phyloP scores from a whole-genome alignment of 1,139 yeast genomes.

The Lodderomyces margitis region DNA sequence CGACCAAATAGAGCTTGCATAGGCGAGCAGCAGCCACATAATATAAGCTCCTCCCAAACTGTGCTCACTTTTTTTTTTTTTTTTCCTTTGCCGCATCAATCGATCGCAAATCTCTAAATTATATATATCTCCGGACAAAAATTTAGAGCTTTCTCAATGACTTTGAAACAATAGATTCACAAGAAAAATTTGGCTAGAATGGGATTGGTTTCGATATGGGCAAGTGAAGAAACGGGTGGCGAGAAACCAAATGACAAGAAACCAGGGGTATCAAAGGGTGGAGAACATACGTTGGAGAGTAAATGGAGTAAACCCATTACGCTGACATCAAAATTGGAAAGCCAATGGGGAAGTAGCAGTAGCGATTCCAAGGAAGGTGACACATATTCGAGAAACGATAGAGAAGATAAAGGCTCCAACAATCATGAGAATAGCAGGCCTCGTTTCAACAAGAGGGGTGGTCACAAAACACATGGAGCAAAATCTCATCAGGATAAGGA shows the following conservation, averaged over 20 bases:
- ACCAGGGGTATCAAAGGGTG: conserved; percentile 3
- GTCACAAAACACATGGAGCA: not conserved
- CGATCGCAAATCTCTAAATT: conserved; percentile 2
- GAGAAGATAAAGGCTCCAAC: not conserved
- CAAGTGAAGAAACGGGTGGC: conserved; percentile 14
- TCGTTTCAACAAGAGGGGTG: not conserved
- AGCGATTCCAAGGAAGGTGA: not conserved
- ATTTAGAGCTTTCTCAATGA: not conserved
- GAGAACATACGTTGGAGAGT: conserved; percentile 7
- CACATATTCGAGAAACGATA: not conserved
- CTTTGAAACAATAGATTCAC: not conserved
- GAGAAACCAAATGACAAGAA: conserved; percentile 6
- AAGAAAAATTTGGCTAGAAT: too few species aligned
- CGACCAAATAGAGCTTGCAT: too few species aligned
- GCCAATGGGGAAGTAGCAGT: conserved; percentile 2
- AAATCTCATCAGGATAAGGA: not conserved
- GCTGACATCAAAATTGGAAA: conserved; percentile 11
- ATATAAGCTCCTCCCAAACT: not conserved
- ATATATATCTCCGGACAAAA: too few species aligned
- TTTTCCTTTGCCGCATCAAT: not conserved
- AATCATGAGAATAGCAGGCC: not conserved
- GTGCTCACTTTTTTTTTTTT: not conserved
- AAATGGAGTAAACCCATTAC: conserved; percentile 17
- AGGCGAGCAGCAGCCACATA: too few species aligned
- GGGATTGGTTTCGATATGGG: conserved; percentile 31